Base-by-base conservation (phyloP, 495 filamentous ascomycete genomes). In the Aspergillus olivimuriae region DNA sequence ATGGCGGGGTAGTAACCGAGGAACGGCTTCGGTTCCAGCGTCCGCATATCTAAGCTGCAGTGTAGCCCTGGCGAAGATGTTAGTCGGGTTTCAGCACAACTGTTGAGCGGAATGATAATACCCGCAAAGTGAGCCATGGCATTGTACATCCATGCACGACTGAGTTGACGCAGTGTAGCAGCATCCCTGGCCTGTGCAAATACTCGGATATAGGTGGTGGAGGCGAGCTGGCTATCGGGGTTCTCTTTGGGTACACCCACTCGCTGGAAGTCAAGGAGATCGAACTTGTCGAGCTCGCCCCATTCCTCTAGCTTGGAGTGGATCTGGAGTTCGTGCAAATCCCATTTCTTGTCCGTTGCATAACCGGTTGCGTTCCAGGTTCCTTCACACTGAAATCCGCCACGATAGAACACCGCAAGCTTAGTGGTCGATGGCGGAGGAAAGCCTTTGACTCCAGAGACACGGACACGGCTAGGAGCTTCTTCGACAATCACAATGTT, bases 391-490 rank as follows among this genome's bases (percentile, higher is more conserved):
- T 77, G 66, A 45, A 63, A 76, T 0, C 71, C 71, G 4, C 66
- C 69, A 17, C 60, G 56, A 34, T 72, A 70, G 44, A 71, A 72
- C 10, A 78, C 56, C 1, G 66, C 75, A 8, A 75, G 57, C 48
- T 79, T 78, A 0, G 75, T 78, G 0, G 74, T 77, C n/a, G 71
- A 58, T 4, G 76, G 77, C 19, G 77, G 75, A 1, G 68, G 61
- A 10, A 39, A 48, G 9, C 73, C 73, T 41, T 48, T 63, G 16
- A 74, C 58, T 1, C 73, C 68, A 4, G 56, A 56, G 1, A 79
- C 55, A 1, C 46, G 56, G 3, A 78, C 73, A 4, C 37, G 17
- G 18, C 12, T 28, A 5, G 7, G 9, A 7, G 11, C 6, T 34
- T n/a, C 7, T 14, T 72, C 51, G 23, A 61, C 57, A 16, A 79